These are phyloP conservation scores for Medicago arabica DNA, from an alignment of 306 rosid species.

Conservation along the genomic window DNA sequence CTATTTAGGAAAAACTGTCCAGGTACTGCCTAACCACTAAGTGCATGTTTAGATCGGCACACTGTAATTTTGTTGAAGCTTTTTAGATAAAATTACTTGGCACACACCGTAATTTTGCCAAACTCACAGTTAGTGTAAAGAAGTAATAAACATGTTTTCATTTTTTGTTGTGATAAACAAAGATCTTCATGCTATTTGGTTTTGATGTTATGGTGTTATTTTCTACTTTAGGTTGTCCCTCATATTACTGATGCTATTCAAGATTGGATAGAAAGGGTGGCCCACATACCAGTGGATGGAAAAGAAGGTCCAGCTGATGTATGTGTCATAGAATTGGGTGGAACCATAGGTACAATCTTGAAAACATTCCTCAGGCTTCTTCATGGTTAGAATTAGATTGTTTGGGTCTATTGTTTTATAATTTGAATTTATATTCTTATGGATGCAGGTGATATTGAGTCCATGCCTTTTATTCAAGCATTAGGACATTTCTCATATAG, in stretches of 20 bases:
- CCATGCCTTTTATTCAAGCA: conserved; percentile 84
- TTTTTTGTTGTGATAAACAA: conserved; percentile 25
- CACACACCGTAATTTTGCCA: neutral
- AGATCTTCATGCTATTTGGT: conserved; percentile 27
- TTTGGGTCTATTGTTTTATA: neutral
- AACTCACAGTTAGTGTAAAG: neutral
- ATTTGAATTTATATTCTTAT: conserved; percentile 31
- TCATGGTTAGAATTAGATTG: conserved; percentile 29
- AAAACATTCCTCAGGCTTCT: conserved; percentile 32
- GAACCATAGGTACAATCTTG: conserved; percentile 75
- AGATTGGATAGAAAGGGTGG: conserved; percentile 91
- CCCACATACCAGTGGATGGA: conserved; percentile 83
- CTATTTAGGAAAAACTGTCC: conserved; percentile 87
- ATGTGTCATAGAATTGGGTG: conserved; percentile 90
- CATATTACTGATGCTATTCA: conserved; percentile 87
- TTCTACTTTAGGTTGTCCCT: conserved; percentile 71
- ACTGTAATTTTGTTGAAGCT: conserved; percentile 12
- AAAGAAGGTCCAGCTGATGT: conserved; percentile 79
- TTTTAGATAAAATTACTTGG: neutral
- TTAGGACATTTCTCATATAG: conserved; percentile 81
- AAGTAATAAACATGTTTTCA: neutral
- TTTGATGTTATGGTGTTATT: conserved; percentile 22
- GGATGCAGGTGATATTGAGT: conserved; percentile 85
- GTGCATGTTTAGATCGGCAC: neutral
- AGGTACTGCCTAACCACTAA: conserved; percentile 53